Percentiles rank a stretch among this genome's conserved stretches.
These are phyloP conservation scores for Albugo candida DNA, from an alignment of 352 stramenopile genomes.

Conservation along the genomic window DNA sequence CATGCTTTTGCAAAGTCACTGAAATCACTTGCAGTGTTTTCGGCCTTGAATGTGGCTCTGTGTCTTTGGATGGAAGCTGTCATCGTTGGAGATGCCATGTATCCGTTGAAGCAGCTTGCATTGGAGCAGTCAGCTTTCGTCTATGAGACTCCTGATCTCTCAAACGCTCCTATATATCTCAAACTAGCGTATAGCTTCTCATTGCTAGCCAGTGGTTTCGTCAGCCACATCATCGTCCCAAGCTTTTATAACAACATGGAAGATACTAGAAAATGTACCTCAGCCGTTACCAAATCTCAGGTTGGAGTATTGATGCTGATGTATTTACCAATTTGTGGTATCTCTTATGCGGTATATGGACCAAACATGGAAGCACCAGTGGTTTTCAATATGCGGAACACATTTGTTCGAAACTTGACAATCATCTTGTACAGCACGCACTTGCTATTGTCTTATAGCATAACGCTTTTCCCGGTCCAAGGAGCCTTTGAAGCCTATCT, in stretches of 20 bases:
- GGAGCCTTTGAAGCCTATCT: slow-evolving; percentile 25
- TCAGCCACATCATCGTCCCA: slow-evolving; percentile 45
- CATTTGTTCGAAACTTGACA: slow-evolving; percentile 40
- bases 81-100: slow-evolving; percentile 70
- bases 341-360: slow-evolving; percentile 61
- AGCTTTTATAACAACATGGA: slow-evolving; percentile 63
- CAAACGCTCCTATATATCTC: slow-evolving; percentile 20
- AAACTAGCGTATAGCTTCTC: slow-evolving; percentile 60
- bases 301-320: slow-evolving; percentile 23
- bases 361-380: slow-evolving; percentile 49
- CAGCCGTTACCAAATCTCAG: slow-evolving; percentile 29
- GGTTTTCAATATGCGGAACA: slow-evolving; percentile 73
- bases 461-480: slow-evolving; percentile 49
- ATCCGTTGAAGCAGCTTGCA: slow-evolving; percentile 56
- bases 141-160: slow-evolving; percentile 44
- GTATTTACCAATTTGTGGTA: slow-evolving; percentile 53
- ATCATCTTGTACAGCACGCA: slow-evolving; percentile 62
- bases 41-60: slow-evolving; percentile 52
- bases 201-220: slow-evolving; percentile 40
- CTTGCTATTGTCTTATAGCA: slow-evolving; percentile 43
- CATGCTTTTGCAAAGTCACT: slow-evolving; percentile 51
- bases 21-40: slow-evolving; percentile 30
- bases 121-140: slow-evolving; percentile 34
- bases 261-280: slow-evolving; percentile 27
- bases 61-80: slow-evolving; percentile 62